phyloP scores from a whole-genome alignment of 2,329 filamentous ascomycete species.

The Claviceps arundinis region DNA sequence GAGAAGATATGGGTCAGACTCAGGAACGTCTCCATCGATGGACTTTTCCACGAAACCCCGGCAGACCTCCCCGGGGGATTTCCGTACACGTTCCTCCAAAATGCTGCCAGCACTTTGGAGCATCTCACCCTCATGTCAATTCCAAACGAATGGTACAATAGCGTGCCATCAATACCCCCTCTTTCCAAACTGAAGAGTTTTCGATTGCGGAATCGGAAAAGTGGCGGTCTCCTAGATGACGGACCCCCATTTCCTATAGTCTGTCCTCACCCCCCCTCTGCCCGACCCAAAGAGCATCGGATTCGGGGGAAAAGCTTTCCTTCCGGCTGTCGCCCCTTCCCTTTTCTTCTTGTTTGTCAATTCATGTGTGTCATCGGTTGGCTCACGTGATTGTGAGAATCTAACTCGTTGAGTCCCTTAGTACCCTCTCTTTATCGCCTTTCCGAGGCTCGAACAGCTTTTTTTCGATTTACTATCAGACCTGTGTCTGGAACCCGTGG shows the following conservation, averaged over 20 bases:
- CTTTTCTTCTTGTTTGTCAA: no score
- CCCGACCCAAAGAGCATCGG: no score
- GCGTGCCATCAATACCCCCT: conserved; percentile 4
- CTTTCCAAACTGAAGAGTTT: conserved; percentile 18
- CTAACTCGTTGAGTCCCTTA: conserved; percentile 2
- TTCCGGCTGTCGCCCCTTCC: no score
- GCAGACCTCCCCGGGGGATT: neutral
- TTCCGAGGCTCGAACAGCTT: conserved; percentile 6
- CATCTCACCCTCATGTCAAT: conserved; percentile 12
- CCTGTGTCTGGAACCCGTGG: no score
- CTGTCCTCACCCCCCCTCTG: neutral
- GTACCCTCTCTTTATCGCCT: conserved; percentile 10
- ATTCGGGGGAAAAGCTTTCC: no score
- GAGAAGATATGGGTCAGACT: conserved; percentile 6
- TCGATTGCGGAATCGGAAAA: conserved; percentile 7
- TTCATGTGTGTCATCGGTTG: no score
- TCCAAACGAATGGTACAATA: conserved; percentile 10
- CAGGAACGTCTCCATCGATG: conserved; percentile 5
- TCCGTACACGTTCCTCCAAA: conserved; percentile 8
- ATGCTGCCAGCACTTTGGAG: conserved; percentile 9
- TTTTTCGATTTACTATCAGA: no score
- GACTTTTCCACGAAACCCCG: neutral
- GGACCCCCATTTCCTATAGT: conserved; percentile 3
- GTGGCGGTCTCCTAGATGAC: conserved; percentile 5
- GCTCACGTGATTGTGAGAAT: no score